These are phyloP conservation scores for Dipodascopsis uninucleata DNA, from an alignment of 805 yeast genomes.

Conservation along the genomic window DNA sequence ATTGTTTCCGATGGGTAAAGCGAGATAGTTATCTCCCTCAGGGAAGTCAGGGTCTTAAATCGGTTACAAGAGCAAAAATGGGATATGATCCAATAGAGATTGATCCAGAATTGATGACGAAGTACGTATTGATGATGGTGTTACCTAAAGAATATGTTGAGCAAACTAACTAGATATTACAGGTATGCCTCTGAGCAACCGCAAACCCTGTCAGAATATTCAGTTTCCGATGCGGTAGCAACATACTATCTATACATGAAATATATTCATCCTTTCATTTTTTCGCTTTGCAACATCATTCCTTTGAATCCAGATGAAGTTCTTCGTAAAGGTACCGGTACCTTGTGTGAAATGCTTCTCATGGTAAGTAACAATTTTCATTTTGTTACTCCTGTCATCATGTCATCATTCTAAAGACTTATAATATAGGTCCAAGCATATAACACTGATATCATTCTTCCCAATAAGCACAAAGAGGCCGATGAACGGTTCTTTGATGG, in stretches of 20 bases:
- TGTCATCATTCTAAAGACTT: background rate
- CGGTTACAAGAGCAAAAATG: conserved; percentile 90
- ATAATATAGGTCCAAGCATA: conserved; percentile 69
- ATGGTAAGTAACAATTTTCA: conserved; percentile 50
- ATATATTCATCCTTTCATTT: conserved; percentile 94
- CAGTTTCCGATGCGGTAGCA: conserved; percentile 99
- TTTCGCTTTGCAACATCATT: conserved; percentile 90
- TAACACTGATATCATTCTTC: conserved; percentile 67
- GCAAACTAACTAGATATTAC: background rate
- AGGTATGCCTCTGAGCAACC: conserved; percentile 88
- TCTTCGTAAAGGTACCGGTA: conserved; percentile 95
- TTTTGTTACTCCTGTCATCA: background rate
- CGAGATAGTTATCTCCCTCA: conserved; percentile 97
- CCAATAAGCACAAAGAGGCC: conserved; percentile 92
- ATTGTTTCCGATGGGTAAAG: conserved; percentile 95
- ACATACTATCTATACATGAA: conserved; percentile 93
- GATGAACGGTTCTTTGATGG: conserved; percentile 94
- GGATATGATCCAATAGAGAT: conserved; percentile 96
- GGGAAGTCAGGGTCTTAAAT: conserved; percentile 97
- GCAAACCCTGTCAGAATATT: conserved; percentile 87
- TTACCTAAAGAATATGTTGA: background rate
- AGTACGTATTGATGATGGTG: conserved; percentile 35
- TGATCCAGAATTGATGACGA: conserved; percentile 98
- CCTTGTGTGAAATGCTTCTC: conserved; percentile 93
- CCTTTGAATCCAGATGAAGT: conserved; percentile 97